Percentiles rank a stretch among this genome's conserved stretches.
Evolutionary conservation across 371 early-diverging fungal genomes (phyloP).

Genomic region (Batkoa obscura): DNA sequence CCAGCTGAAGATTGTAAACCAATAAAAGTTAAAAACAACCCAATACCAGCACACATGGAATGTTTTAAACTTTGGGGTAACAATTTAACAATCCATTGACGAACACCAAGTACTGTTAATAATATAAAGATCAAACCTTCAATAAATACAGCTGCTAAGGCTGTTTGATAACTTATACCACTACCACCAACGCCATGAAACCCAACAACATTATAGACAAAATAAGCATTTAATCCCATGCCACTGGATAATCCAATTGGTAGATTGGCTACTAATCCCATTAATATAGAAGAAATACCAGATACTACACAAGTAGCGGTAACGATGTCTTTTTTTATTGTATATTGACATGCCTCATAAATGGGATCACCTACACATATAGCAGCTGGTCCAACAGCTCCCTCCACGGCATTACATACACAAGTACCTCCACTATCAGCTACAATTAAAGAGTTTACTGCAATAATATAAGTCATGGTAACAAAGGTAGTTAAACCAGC

Average conservation of each 20-base stretch:
- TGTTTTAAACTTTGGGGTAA: conserved; percentile 51
- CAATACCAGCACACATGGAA: conserved; percentile 58
- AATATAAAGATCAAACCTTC: conserved; percentile 56
- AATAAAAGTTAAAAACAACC: conserved; percentile 50
- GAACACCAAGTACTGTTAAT: conserved; percentile 47
- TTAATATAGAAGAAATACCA: conserved; percentile 6
- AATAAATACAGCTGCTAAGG: conserved; percentile 55
- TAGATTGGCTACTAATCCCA: conserved; percentile 52
- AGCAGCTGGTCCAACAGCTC: conserved; percentile 16
- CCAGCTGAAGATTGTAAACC: conserved; percentile 57
- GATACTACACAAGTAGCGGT: conserved; percentile 11
- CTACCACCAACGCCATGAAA: conserved; percentile 40
- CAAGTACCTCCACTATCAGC: conserved; percentile 57
- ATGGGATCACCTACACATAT: conserved; percentile 14
- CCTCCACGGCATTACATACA: conserved; percentile 26
- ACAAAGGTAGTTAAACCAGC: conserved; percentile 50
- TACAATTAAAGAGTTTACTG: conserved; percentile 55
- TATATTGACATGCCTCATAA: conserved; percentile 36
- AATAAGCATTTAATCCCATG: conserved; percentile 67
- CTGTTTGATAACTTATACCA: conserved; percentile 37
- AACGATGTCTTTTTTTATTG: conserved; percentile 42
- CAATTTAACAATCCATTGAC: conserved; percentile 52
- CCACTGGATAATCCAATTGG: conserved; percentile 63
- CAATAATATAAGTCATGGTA: conserved; percentile 50
- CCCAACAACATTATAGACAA: conserved; percentile 61